phyloP scores from a whole-genome alignment of 805 yeast species.

The Debaryomyces castellii region DNA sequence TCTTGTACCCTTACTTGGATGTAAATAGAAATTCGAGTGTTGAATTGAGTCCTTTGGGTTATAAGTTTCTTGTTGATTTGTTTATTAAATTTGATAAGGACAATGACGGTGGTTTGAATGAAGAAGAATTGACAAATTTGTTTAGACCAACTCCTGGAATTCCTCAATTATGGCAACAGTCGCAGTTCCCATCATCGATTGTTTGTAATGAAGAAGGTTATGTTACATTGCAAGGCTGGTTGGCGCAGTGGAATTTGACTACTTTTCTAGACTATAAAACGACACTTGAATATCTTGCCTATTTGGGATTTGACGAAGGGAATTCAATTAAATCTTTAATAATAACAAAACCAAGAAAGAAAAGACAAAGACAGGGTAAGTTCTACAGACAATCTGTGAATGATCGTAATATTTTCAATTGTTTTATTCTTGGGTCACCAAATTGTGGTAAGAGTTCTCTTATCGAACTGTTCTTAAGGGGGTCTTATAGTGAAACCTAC shows the following conservation, averaged over 20 bases:
- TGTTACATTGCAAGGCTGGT: conserved; percentile 96
- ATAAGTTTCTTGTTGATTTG: conserved; percentile 85
- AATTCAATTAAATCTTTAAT: conserved; percentile 44
- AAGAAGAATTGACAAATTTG: conserved; percentile 62
- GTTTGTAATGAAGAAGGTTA: conserved; percentile 88
- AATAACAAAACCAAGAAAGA: conserved; percentile 78
- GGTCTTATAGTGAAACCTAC: conserved; percentile 67
- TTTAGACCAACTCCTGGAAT: conserved; percentile 92
- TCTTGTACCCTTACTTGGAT: conserved; percentile 76
- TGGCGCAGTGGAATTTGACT: conserved; percentile 98
- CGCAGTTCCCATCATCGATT: conserved; percentile 82
- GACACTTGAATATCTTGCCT: conserved; percentile 85
- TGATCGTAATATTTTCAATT: conserved; percentile 90
- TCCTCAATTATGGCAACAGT: conserved; percentile 82
- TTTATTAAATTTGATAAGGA: conserved; percentile 88
- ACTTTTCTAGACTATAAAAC: conserved; percentile 82
- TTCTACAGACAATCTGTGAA: conserved; percentile 64
- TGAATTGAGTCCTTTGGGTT: conserved; percentile 90
- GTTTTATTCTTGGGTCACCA: conserved; percentile 82
- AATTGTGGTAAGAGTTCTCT: conserved; percentile 86
- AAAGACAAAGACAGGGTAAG: conserved; percentile 63
- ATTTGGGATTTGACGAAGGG: conserved; percentile 77
- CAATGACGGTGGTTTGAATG: conserved; percentile 92
- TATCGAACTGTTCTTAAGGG: conserved; percentile 75
- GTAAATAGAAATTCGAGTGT: conserved; percentile 76